Evolutionary conservation across 176 grass and related monocot genomes (phyloP), one percentile per base, ranked within the genome.

Genomic region (Musa beccarii): DNA sequence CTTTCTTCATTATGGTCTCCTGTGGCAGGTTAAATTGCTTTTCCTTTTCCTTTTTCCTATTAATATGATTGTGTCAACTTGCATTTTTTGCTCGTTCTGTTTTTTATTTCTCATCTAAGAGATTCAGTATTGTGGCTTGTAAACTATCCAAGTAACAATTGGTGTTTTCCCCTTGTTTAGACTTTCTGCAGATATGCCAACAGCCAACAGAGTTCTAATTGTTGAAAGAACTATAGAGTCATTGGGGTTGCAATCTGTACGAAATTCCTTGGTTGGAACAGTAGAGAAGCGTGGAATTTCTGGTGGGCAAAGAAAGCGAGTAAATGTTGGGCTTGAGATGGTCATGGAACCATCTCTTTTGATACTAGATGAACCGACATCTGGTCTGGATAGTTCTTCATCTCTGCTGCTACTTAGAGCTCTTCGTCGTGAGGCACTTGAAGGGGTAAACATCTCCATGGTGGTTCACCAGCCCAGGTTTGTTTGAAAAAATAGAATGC

Each of bases 391-490:
- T 65, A 95, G 91, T 86, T 89, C 91, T 77, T 90, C 91, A 19
- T 95, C 91, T 80, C 86, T 84, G 72, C 81, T 84, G 76, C 83
- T 95, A 79, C 54, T 95, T 56, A 88, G 79, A 77, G 88, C 91
- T 82, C 87, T 95, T 83, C 80, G 85, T 67, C 85, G 78, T 78
- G 91, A 95, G 79, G 88, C 91, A 88, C 76, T 88, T 21, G 80
- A 88, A 86, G 88, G 91, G 4, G 88, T 95, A 43, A 95, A 95
- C 68, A 84, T 95, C 69, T 87, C 81, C 66, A 82, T 82, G 61
- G 91, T 95, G 72, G 54, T 95, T 88, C 91, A 95, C 75, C 91
- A 95, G 77, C 91, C 88, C 81, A 95, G 91, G 91, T 95, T 79
- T 68, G 14, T 51, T 20, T 2, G 7, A 25, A 70, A 61, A 3